These are phyloP conservation scores for Penicillium oxalicum DNA, from an alignment of 2,329 filamentous ascomycete species.

Conservation along the genomic window DNA sequence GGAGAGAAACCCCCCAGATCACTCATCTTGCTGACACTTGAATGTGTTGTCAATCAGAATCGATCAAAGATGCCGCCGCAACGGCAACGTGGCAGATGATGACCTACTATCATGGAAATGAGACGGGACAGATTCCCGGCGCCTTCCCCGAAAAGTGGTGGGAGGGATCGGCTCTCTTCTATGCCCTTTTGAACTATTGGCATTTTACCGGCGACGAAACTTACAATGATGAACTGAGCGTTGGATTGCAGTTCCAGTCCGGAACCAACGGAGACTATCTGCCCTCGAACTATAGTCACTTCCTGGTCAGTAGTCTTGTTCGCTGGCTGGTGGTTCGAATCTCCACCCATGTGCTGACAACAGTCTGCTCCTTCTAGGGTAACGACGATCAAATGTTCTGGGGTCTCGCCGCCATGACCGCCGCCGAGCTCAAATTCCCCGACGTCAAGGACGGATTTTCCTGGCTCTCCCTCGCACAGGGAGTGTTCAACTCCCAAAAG, in stretches of 20 bases:
- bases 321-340: too few species aligned
- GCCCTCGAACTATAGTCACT: slow-evolving; percentile 34
- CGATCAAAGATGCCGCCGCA: slow-evolving; percentile 41
- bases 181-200: slow-evolving; percentile 65
- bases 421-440: slow-evolving; percentile 59
- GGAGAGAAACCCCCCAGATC: too few species aligned
- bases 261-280: slow-evolving; percentile 33
- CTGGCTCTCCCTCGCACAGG: slow-evolving; percentile 56
- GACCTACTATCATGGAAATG: slow-evolving; percentile 49
- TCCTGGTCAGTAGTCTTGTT: slow-evolving; percentile 10
- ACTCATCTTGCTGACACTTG: neutral
- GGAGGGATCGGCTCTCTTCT: slow-evolving; percentile 65
- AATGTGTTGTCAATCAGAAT: slow-evolving; percentile 24
- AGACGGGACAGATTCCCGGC: slow-evolving; percentile 47
- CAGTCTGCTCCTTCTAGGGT: slow-evolving; percentile 30
- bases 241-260: slow-evolving; percentile 30
- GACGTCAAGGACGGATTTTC: slow-evolving; percentile 44
- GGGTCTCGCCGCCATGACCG: slow-evolving; percentile 62
- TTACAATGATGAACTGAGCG: slow-evolving; percentile 55
- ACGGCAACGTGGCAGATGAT: slow-evolving; percentile 46
- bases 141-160: slow-evolving; percentile 69
- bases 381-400: slow-evolving; percentile 70
- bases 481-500: slow-evolving; percentile 66
- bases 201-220: slow-evolving; percentile 58
- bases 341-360: too few species aligned